Evolutionary conservation across 345 rosid genomes (phyloP), one percentile per base, ranked within the genome.

Genomic region (Mallotus nudiflorus): DNA sequence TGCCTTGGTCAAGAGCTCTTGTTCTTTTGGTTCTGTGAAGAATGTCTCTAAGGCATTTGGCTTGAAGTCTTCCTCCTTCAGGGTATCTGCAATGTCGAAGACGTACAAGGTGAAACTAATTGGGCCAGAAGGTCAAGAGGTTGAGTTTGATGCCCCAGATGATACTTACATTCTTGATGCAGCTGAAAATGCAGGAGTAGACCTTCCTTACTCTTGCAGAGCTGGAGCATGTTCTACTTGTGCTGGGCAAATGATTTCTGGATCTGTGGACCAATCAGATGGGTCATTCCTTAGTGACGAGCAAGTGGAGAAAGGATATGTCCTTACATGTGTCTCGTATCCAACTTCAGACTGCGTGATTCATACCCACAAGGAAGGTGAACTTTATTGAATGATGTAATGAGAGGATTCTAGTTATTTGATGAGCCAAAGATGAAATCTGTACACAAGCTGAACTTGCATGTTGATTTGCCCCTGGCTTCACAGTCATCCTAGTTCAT

Each of bases 11-110:
- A 82, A 65, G 81, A 61, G 39, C 27, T 39, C 79, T 0, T 1
- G 31, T 25, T 76, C 81, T 53, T 64, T 82, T 18, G 75, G 73
- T 57, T 76, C 85, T 3, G 46, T 44, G 1, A 70, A 46, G 65
- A 77, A 62, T 15, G 58, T 74, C 39, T 67, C 77, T 15, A 83
- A 71, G 64, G 65, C 68, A 19, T 75, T 81, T 50, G 77, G 83
- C 51, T 73, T 82, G 71, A 83, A 70, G 74, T 77, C 82, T 39
- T 64, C 83, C 48, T 33, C 83, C 14, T 82, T 81, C 82, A 81
- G 65, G 58, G 83, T 73, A 27, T 70, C 67, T 27, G 72, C 77
- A 39, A 76, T 58, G 75, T 65, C 72, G 1, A 46, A 64, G 8
- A 66, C 60, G 6, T 76, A 71, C 72, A 76, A 66, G 49, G 74